Evolutionary conservation across 2,329 filamentous ascomycete species (phyloP).

Genomic region (Apiospora malaysiana): DNA sequence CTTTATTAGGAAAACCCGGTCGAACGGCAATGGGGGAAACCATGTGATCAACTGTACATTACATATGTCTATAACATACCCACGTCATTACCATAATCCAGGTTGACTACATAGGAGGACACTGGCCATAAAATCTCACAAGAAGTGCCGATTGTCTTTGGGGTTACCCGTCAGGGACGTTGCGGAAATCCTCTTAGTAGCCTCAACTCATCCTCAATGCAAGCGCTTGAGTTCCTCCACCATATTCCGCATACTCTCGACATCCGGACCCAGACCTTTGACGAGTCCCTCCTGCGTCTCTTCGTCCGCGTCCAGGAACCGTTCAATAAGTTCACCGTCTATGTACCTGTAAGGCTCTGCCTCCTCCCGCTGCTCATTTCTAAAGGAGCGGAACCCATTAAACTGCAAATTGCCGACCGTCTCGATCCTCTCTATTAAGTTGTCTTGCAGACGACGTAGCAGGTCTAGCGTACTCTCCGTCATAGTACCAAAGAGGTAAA

Average conservation of each 20-base stretch:
- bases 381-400: constrained; percentile 80
- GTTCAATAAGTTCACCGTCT: constrained; percentile 89
- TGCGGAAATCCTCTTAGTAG: not conserved
- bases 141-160: not conserved
- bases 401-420: constrained; percentile 79
- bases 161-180: not conserved
- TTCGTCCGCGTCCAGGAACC: constrained; percentile 76
- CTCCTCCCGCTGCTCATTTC: constrained; percentile 70
- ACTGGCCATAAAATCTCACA: not conserved
- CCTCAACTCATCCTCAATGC: constrained; percentile 48
- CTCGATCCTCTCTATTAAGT: constrained; percentile 69
- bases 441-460: constrained; percentile 79
- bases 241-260: constrained; percentile 67
- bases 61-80: not conserved
- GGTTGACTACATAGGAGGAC: not conserved
- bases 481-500: constrained; percentile 89
- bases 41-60: no score
- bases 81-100: not conserved
- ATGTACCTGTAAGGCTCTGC: constrained; percentile 83
- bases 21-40: no score
- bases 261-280: constrained; percentile 61
- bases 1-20: no score
- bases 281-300: constrained; percentile 59
- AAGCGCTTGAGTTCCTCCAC: constrained; percentile 68
- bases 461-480: constrained; percentile 75